Percentiles rank a stretch among this genome's conserved stretches.
Evolutionary conservation across 169 alveolate genomes (phyloP).

Genomic region (Cryptosporidium viatorum): DNA sequence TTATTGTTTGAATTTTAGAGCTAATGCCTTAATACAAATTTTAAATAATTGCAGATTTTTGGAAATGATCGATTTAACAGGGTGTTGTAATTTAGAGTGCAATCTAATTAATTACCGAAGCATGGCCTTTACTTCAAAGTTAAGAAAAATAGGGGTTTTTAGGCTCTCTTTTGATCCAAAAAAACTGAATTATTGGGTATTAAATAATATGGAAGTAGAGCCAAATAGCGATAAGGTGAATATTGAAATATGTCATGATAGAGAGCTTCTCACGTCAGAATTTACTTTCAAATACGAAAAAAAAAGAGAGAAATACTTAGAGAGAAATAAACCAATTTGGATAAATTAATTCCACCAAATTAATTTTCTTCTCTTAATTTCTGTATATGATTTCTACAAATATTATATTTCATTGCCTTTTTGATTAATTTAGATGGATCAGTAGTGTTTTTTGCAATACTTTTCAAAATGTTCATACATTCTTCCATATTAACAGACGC

Average conservation of each 20-base stretch:
- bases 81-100: conserved; percentile 28
- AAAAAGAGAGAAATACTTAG: conserved; percentile 4
- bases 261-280: conserved; percentile 36
- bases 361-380: not conserved
- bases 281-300: conserved; percentile 1
- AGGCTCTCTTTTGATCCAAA: conserved; percentile 22
- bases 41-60: conserved; percentile 7
- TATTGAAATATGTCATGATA: not conserved
- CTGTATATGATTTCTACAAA: not conserved
- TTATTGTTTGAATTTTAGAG: conserved; percentile 12
- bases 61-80: conserved; percentile 40
- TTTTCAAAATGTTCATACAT: conserved; percentile 24
- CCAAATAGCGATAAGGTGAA: not conserved
- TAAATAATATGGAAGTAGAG: not conserved
- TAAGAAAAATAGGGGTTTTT: conserved; percentile 10
- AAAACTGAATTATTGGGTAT: conserved; percentile 10
- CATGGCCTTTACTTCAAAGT: not conserved
- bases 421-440: conserved; percentile 23
- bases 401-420: conserved; percentile 44
- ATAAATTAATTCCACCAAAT: not conserved
- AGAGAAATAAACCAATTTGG: conserved; percentile 51
- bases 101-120: not conserved
- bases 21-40: conserved; percentile 12
- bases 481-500: conserved; percentile 22
- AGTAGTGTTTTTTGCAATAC: not conserved